Conservation (phyloP, 495 filamentous ascomycete genomes). For the Neurospora sp. region DNA sequence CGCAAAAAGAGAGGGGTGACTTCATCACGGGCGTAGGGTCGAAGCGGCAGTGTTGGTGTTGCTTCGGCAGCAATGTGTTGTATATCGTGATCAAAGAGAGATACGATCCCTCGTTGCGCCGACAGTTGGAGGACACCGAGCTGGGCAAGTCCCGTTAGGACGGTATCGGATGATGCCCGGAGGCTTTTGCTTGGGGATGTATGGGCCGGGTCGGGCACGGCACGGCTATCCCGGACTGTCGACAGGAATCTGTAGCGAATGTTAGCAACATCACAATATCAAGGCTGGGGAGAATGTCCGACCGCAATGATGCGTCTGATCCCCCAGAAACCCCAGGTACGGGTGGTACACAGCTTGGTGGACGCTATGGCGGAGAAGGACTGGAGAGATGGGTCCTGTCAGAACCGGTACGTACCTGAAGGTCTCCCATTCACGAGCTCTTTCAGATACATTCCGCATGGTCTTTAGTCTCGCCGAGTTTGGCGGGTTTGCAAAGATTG, state of each 20-base stretch:
- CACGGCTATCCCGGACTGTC: constrained; percentile 3
- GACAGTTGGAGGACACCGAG: constrained; percentile 45
- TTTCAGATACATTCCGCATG: constrained; percentile 10
- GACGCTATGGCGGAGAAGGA: not conserved
- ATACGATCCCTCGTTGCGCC: constrained; percentile 45
- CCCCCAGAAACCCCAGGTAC: not conserved
- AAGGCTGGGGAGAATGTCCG: not conserved
- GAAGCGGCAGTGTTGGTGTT: constrained; percentile 41
- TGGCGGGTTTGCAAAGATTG: not conserved
- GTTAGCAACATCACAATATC: not conserved
- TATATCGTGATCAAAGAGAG: constrained; percentile 47
- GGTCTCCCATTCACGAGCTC: constrained; percentile 21
- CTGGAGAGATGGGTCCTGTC: not conserved
- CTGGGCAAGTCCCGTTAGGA: constrained; percentile 56
- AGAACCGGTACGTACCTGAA: constrained; percentile 17
- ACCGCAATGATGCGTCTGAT: not conserved
- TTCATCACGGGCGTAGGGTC: constrained; percentile 23
- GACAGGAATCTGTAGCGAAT: constrained; percentile 5
- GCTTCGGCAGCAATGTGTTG: constrained; percentile 58
- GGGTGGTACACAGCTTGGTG: not conserved
- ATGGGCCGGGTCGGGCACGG: not conserved
- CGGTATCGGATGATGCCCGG: constrained; percentile 39
- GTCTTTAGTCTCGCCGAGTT: not conserved
- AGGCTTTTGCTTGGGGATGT: constrained; percentile 7
- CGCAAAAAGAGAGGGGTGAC: constrained; percentile 32